Percentiles rank a stretch among this genome's conserved stretches.
phyloP scores from a whole-genome alignment of 495 filamentous ascomycete genomes.

The Xylaria intraflava region DNA sequence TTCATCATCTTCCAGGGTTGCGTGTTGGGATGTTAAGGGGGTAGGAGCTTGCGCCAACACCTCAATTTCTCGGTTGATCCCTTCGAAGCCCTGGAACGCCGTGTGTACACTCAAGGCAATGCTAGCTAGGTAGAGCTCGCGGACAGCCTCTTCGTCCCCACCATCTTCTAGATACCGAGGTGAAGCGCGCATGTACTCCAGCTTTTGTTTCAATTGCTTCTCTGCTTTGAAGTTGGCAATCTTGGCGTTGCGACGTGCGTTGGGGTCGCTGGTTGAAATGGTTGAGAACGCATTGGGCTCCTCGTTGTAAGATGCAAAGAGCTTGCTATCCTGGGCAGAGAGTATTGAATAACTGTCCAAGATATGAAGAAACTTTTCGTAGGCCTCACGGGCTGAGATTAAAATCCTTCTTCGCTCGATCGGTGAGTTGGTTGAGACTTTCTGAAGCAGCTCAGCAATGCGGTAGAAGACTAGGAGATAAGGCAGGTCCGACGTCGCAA shows the following conservation, averaged over 20 bases:
- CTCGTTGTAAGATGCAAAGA: conserved; percentile 65
- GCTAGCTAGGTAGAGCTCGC: conserved; percentile 69
- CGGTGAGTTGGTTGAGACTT: conserved; percentile 47
- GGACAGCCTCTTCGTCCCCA: conserved; percentile 70
- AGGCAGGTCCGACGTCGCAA: conserved; percentile 75
- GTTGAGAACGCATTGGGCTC: conserved; percentile 61
- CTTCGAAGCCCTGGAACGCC: conserved; percentile 77
- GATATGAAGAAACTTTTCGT: conserved; percentile 69
- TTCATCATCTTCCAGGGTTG: conserved; percentile 41
- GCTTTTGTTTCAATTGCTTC: conserved; percentile 75
- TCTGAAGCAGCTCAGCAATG: conserved; percentile 31
- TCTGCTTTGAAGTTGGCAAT: conserved; percentile 80
- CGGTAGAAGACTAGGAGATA: conserved; percentile 42
- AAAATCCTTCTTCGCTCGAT: conserved; percentile 58
- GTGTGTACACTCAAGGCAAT: conserved; percentile 67
- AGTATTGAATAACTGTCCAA: conserved; percentile 76
- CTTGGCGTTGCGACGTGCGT: conserved; percentile 69
- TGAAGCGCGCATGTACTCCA: conserved; percentile 49
- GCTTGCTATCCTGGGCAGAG: conserved; percentile 55
- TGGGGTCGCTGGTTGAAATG: conserved; percentile 61
- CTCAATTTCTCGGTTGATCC: conserved; percentile 73
- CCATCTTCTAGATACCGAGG: conserved; percentile 36
- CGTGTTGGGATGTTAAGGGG: conserved; percentile 29
- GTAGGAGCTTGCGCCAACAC: conserved; percentile 69
- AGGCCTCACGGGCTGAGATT: conserved; percentile 53